Base-by-base conservation (phyloP, 495 filamentous ascomycete species). In the Penicillium flavigenum region DNA sequence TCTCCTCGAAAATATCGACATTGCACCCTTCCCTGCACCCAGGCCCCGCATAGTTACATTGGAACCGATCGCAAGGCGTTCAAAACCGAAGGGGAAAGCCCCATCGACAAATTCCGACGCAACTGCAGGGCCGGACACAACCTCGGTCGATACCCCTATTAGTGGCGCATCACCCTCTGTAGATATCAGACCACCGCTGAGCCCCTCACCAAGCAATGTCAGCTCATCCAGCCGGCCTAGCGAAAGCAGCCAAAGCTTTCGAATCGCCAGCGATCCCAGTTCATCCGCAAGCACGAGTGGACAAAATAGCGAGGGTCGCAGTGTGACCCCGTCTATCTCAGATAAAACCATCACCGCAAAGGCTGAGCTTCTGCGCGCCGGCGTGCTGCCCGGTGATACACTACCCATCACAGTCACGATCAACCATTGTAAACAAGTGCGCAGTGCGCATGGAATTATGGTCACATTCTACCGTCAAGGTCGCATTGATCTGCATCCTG, bases 401-500 rank as follows among this genome's bases (percentile, higher is more conserved):
- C 76, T 98, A 24, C 84, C 89, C 1, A 77, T 98, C 41, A 88
- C 83, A 64, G 85, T 97, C 52, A 84, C 80, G 0, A 86, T 98
- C 57, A 86, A 89, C 63, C 95, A 97, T 63, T 91, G 83, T 47
- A 93, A 92, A 63, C 83, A 84, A 49, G 86, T 97, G 66, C 90
- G 89, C 67, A 97, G 89, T 65, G 78, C 96, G 75, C 87, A 92
- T 62, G 94, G 94, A 0, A 88, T 97, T 48, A 94, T 98, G 55
- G 79, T 96, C 27, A 98, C 94, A 1, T 77, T 98, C 5, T 96
- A 96, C 68, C 84, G 94, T 43, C 88, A 95, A 71, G 92, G 91
- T 9, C 87, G 91, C 10, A 93, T 98, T 27, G 95, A 98, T 65
- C 86, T 92, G 44, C 84, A 91, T 59, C 92, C 93, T 2, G 80